Percentiles rank a stretch among this genome's conserved stretches.
These are phyloP conservation scores for Sporothrix luriei DNA, from an alignment of 2,329 filamentous ascomycete genomes.

Conservation along the genomic window DNA sequence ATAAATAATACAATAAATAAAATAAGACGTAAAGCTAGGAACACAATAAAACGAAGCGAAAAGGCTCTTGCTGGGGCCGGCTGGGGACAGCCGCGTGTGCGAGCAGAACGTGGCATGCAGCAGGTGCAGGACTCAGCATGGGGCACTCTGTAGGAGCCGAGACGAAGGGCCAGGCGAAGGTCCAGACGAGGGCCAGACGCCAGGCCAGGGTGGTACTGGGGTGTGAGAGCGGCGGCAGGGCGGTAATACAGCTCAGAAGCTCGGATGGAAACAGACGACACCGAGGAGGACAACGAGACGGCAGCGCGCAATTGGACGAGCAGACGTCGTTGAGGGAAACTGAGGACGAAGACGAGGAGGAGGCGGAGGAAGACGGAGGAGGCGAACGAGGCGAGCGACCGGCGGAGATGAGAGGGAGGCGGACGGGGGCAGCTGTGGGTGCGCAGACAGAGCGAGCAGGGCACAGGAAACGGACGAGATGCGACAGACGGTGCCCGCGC, in stretches of 20 bases:
- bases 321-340: too few species aligned
- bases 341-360: background rate
- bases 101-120: background rate
- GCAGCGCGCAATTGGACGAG: background rate
- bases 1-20: background rate
- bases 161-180: constrained; percentile 3
- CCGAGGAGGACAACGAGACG: background rate
- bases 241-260: constrained; percentile 19
- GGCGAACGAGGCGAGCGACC: background rate
- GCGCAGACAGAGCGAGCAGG: background rate
- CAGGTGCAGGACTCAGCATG: constrained; percentile 2
- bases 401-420: background rate
- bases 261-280: constrained; percentile 20
- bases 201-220: constrained; percentile 14
- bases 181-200: constrained; percentile 11
- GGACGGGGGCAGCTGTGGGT: background rate
- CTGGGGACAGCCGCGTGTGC: background rate
- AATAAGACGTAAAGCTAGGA: background rate
- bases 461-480: background rate
- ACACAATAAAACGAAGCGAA: too few species aligned
- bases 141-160: constrained; percentile 1
- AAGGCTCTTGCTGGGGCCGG: background rate
- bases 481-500: constrained; percentile 17
- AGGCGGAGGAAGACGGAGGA: background rate
- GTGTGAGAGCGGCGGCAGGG: background rate